Conservation (phyloP, 106 monocot species). For the Dioscorea zingiberensis region DNA sequence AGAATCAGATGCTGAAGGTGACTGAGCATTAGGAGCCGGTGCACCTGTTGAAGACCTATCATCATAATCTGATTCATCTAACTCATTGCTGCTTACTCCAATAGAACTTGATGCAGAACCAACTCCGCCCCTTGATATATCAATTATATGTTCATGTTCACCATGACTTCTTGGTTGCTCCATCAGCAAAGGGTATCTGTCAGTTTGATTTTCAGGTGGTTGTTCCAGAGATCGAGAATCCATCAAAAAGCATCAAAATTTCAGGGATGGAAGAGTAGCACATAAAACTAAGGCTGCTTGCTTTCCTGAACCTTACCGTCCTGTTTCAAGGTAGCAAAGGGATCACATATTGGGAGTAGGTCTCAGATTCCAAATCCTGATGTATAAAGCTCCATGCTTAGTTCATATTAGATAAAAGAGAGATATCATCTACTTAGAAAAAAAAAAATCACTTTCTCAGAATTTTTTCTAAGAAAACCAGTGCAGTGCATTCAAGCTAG, state of each 20-base stretch:
- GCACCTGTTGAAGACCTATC: slow-evolving; percentile 20
- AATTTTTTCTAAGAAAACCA: too few species aligned
- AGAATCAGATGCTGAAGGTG: slow-evolving; percentile 14
- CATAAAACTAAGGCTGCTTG: too few species aligned
- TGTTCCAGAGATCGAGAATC: slow-evolving; percentile 23
- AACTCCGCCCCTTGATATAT: slow-evolving; percentile 16
- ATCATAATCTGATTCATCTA: slow-evolving; percentile 22
- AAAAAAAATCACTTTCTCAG: too few species aligned
- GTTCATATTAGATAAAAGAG: too few species aligned
- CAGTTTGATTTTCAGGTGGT: slow-evolving; percentile 11
- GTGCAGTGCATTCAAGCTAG: too few species aligned
- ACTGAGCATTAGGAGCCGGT: slow-evolving; percentile 9
- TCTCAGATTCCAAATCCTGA: too few species aligned
- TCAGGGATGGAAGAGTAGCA: neutral
- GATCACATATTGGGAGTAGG: too few species aligned
- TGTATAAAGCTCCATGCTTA: too few species aligned
- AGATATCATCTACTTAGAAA: too few species aligned
- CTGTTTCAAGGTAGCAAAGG: too few species aligned
- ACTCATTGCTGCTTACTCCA: slow-evolving; percentile 8
- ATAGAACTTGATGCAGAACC: slow-evolving; percentile 20
- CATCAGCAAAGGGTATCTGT: slow-evolving; percentile 34
- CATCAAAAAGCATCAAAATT: slow-evolving; percentile 15
- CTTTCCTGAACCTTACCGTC: too few species aligned
- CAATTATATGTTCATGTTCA: slow-evolving; percentile 33
- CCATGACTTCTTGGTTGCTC: slow-evolving; percentile 9